These are phyloP conservation scores for Crithidia acanthocephali DNA, from an alignment of 208 protist genomes.

Conservation along the genomic window DNA sequence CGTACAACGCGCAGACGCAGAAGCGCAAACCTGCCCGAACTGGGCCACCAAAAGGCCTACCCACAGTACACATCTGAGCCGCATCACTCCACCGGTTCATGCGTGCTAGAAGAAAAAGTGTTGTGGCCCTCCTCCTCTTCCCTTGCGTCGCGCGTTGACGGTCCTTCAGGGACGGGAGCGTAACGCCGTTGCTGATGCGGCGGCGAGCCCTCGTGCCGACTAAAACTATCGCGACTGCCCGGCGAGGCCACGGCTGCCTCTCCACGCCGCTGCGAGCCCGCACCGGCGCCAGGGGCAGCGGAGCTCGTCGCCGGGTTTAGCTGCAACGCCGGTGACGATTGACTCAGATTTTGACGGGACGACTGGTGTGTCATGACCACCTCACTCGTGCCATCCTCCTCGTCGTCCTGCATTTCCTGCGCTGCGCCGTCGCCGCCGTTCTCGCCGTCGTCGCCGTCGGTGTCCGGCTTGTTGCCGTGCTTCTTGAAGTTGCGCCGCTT, in stretches of 20 bases:
- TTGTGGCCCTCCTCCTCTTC: neutral
- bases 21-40: too few relatives aligned
- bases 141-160: neutral
- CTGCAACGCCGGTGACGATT: neutral
- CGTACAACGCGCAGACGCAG: too few relatives aligned
- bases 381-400: slow-evolving; percentile 9
- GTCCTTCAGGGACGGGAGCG: slow-evolving; percentile 1
- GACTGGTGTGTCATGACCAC: neutral
- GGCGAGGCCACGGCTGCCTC: slow-evolving; percentile 4
- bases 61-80: too few relatives aligned
- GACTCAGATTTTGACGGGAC: neutral
- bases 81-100: slow-evolving; percentile 14
- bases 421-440: neutral
- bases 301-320: neutral
- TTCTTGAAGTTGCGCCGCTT: slow-evolving; percentile 84
- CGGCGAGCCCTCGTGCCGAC: neutral
- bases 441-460: neutral
- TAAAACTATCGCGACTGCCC: slow-evolving; percentile 2
- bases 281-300: neutral
- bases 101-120: slow-evolving; percentile 6
- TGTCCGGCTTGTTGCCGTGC: slow-evolving; percentile 24
- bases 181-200: neutral
- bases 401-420: neutral
- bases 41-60: too few relatives aligned
- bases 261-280: neutral